A percentile compares a stretch with the other conserved stretches of the same genome.
These are phyloP conservation scores for Cladophialophora chaetospira DNA, from an alignment of 2,329 filamentous ascomycete species.

Conservation along the genomic window DNA sequence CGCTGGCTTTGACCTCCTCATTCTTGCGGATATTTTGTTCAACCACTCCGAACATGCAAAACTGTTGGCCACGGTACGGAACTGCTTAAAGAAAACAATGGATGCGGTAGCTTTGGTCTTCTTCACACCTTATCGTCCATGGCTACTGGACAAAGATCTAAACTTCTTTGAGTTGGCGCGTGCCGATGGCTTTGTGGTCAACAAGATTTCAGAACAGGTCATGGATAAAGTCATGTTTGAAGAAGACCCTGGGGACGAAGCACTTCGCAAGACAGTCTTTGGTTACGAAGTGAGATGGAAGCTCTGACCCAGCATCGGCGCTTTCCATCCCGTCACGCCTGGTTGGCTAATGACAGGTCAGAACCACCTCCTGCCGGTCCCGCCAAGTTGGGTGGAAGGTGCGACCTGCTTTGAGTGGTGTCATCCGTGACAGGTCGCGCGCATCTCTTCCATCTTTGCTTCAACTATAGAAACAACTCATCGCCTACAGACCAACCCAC, in stretches of 20 bases:
- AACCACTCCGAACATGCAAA: conserved; percentile 77
- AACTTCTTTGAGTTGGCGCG: conserved; percentile 79
- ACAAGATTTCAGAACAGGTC: conserved; percentile 76
- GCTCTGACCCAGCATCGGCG: conserved; percentile 2
- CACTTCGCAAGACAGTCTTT: conserved; percentile 77
- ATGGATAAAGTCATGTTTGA: conserved; percentile 89
- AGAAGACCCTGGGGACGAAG: conserved; percentile 80
- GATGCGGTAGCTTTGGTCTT: conserved; percentile 76
- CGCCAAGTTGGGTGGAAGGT: neutral
- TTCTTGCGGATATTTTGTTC: conserved; percentile 88
- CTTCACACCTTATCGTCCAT: conserved; percentile 92
- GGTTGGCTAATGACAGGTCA: neutral
- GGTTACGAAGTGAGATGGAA: conserved; percentile 73
- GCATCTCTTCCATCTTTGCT: no score
- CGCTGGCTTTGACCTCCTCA: conserved; percentile 71
- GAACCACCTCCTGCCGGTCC: neutral
- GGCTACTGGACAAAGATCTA: conserved; percentile 82
- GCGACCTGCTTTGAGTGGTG: neutral
- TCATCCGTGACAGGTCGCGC: neutral
- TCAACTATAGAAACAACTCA: no score
- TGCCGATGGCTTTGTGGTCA: conserved; percentile 71
- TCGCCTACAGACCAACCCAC: neutral
- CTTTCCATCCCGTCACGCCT: conserved; percentile 3
- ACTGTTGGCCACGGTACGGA: no score
- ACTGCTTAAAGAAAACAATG: conserved; percentile 61